A percentile compares a stretch with the other conserved stretches of the same genome.
Conservation (phyloP, 345 rosid genomes). For the Syzygium aqueum region DNA sequence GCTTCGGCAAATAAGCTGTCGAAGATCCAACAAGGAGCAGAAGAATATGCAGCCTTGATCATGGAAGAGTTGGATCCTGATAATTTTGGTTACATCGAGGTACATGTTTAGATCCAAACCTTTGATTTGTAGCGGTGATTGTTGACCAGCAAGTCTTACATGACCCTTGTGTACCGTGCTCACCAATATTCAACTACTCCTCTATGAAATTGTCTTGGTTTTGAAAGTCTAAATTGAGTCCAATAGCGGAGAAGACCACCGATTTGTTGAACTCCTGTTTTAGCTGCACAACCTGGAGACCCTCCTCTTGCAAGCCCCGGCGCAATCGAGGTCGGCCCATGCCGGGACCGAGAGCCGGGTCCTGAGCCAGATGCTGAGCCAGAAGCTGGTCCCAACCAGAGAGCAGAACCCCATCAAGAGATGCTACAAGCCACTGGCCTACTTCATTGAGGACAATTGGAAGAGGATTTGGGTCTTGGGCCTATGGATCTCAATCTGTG, state of each 20-base stretch:
- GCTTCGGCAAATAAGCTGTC: constrained; percentile 75
- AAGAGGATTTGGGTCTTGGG: constrained; percentile 71
- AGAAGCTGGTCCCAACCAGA: constrained; percentile 63
- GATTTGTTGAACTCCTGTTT: not conserved
- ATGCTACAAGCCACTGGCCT: constrained; percentile 22
- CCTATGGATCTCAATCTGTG: constrained; percentile 51
- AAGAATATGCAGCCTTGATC: constrained; percentile 80
- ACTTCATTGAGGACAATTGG: constrained; percentile 73
- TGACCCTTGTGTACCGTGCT: not conserved
- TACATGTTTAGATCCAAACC: not conserved
- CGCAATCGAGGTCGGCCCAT: constrained; percentile 27
- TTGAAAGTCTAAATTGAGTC: not conserved
- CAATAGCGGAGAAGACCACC: not conserved
- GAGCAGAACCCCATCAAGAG: constrained; percentile 48
- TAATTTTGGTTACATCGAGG: constrained; percentile 73
- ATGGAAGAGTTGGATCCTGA: constrained; percentile 80
- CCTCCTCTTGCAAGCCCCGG: constrained; percentile 62
- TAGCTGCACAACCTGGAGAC: constrained; percentile 67
- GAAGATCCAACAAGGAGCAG: constrained; percentile 55
- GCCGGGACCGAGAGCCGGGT: constrained; percentile 33
- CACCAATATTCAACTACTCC: not conserved
- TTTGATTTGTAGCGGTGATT: not conserved
- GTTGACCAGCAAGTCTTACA: not conserved
- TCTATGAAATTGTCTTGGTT: not conserved
- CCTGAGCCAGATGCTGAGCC: constrained; percentile 57